A percentile compares a stretch with the other conserved stretches of the same genome.
These are phyloP conservation scores for Gastrolobium villosum DNA, from an alignment of 306 rosid genomes.

Conservation along the genomic window DNA sequence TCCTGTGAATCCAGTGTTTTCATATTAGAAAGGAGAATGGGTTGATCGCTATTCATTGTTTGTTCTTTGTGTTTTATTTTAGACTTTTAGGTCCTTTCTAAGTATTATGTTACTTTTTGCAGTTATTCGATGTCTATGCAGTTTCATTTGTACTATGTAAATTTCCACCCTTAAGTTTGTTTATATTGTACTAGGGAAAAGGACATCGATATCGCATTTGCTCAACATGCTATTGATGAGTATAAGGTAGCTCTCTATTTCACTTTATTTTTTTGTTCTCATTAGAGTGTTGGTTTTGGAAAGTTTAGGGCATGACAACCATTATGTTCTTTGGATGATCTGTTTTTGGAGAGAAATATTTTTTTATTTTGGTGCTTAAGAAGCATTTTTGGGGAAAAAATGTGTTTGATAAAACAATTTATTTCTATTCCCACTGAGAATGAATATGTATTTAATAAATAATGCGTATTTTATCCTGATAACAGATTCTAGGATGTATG, in stretches of 20 bases:
- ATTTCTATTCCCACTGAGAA: no score
- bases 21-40: slow-evolving; percentile 36
- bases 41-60: slow-evolving; percentile 24
- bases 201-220: slow-evolving; percentile 92
- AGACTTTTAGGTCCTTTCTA: slow-evolving; percentile 25
- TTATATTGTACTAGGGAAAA: slow-evolving; percentile 82
- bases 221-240: slow-evolving; percentile 95
- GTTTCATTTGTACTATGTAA: slow-evolving; percentile 29
- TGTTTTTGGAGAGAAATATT: no score
- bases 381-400: no score
- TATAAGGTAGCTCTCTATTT: slow-evolving; percentile 72
- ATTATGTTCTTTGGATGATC: no score
- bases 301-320: not conserved
- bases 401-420: no score
- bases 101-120: not conserved
- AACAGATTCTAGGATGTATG: no score
- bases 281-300: slow-evolving; percentile 10
- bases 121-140: slow-evolving; percentile 10
- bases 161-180: slow-evolving; percentile 45
- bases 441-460: no score
- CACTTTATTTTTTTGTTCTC: slow-evolving; percentile 7
- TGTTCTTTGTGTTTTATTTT: slow-evolving; percentile 30
- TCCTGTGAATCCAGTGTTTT: slow-evolving; percentile 3
- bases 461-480: no score
- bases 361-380: no score